A percentile compares a stretch with the other conserved stretches of the same genome.
These are phyloP conservation scores for Aechmea fasciata DNA, from an alignment of 176 grass and related monocot species.

Conservation along the genomic window DNA sequence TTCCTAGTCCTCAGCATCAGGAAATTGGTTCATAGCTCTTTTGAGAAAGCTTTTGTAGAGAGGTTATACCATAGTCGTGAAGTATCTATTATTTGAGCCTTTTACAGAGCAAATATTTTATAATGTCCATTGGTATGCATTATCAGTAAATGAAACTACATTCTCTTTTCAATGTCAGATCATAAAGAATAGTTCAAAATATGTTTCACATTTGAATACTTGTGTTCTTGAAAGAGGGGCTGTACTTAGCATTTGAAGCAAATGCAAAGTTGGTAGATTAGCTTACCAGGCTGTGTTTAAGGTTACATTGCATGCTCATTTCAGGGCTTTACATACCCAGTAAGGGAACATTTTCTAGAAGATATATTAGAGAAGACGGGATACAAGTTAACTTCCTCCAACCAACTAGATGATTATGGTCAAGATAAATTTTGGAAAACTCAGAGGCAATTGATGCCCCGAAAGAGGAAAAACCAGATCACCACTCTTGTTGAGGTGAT, in stretches of 20 bases:
- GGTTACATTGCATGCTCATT: slow-evolving; percentile 15
- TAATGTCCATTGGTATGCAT: too few relatives aligned
- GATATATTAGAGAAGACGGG: slow-evolving; percentile 91
- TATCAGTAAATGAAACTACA: not conserved
- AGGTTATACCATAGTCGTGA: too few relatives aligned
- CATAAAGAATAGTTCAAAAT: not conserved
- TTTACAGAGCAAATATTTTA: too few relatives aligned
- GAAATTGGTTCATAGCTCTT: too few relatives aligned
- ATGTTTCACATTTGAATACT: too few relatives aligned
- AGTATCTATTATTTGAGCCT: too few relatives aligned
- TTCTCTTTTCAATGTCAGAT: slow-evolving; percentile 2
- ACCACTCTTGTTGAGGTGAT: slow-evolving; percentile 84
- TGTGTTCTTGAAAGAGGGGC: too few relatives aligned
- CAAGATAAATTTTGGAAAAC: slow-evolving; percentile 99
- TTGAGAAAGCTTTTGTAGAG: too few relatives aligned
- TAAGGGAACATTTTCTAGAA: slow-evolving; percentile 88
- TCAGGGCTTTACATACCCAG: slow-evolving; percentile 92
- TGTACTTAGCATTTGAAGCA: too few relatives aligned
- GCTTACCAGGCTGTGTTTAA: slow-evolving; percentile 15
- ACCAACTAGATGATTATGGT: slow-evolving; percentile 95
- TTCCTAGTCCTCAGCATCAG: too few relatives aligned
- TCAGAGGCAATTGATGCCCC: slow-evolving; percentile 66
- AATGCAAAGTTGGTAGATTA: not conserved
- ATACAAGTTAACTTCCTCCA: slow-evolving; percentile 82
- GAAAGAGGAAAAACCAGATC: slow-evolving; percentile 96